Percentiles rank a stretch among this genome's conserved stretches.
These are phyloP conservation scores for Leucaena leucocephala DNA, from an alignment of 306 rosid genomes.

Conservation along the genomic window DNA sequence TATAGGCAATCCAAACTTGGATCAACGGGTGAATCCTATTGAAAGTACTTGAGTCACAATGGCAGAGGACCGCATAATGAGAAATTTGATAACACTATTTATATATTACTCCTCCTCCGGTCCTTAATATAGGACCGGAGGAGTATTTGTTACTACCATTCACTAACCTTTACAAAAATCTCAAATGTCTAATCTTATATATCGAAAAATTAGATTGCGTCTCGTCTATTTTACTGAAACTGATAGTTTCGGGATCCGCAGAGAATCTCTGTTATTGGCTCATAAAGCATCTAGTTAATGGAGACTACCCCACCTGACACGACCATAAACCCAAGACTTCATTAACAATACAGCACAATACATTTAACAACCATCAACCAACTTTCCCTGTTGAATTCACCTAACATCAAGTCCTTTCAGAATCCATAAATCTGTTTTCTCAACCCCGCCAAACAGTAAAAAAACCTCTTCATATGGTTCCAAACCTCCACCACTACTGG, in stretches of 20 bases:
- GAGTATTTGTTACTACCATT: too few relatives aligned
- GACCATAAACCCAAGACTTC: neutral
- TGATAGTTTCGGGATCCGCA: neutral
- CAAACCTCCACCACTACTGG: neutral
- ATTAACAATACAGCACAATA: neutral
- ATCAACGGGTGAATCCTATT: neutral
- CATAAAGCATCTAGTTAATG: neutral
- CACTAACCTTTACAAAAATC: neutral
- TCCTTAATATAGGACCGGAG: too few relatives aligned
- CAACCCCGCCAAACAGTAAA: neutral
- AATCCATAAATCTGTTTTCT: neutral
- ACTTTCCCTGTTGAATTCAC: neutral
- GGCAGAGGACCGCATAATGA: neutral
- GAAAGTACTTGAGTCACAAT: neutral
- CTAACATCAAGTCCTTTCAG: neutral
- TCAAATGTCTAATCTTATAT: neutral
- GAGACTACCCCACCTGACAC: neutral
- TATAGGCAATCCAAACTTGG: neutral
- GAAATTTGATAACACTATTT: neutral
- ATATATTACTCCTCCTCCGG: too few relatives aligned
- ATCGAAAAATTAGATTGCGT: neutral
- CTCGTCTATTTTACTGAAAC: neutral
- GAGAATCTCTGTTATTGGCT: neutral
- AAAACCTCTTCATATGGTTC: neutral
- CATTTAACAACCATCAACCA: neutral